Evolutionary conservation across 805 yeast genomes (phyloP).

Genomic region (Priceomyces fermenticarens): DNA sequence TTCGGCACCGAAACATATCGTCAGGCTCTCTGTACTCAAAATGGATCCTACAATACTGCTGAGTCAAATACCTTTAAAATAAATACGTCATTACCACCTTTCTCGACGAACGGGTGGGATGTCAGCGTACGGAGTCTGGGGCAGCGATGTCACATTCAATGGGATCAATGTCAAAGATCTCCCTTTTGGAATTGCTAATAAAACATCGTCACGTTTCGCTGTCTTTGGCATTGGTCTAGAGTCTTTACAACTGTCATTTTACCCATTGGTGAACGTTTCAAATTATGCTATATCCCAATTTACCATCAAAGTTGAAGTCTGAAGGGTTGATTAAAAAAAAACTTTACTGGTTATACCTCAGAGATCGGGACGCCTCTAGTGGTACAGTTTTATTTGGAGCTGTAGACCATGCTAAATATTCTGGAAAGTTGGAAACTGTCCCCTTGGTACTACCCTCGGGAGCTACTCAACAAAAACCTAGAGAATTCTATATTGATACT

Average conservation of each 20-base stretch:
- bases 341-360: constrained; percentile 35
- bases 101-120: constrained; percentile 47
- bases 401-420: constrained; percentile 40
- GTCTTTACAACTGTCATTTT: constrained; percentile 48
- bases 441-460: constrained; percentile 29
- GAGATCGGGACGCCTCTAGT: constrained; percentile 15
- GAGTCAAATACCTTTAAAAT: constrained; percentile 28
- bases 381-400: constrained; percentile 43
- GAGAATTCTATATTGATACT: constrained; percentile 44
- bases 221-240: constrained; percentile 29
- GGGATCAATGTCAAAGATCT: constrained; percentile 6
- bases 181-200: constrained; percentile 14
- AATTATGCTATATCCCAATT: constrained; percentile 30
- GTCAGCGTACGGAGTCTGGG: constrained; percentile 52
- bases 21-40: constrained; percentile 22
- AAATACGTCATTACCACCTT: constrained; percentile 25
- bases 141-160: constrained; percentile 18
- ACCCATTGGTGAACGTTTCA: constrained; percentile 52
- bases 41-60: constrained; percentile 35
- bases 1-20: constrained; percentile 20
- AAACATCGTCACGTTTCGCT: constrained; percentile 18
- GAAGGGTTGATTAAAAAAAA: constrained; percentile 31
- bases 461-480: constrained; percentile 40
- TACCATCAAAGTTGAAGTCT: constrained; percentile 36
- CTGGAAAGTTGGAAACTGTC: constrained; percentile 29